A percentile compares a stretch with the other conserved stretches of the same genome.
Conservation (phyloP, 2,329 filamentous ascomycete genomes). For the Fusarium incarnatum region DNA sequence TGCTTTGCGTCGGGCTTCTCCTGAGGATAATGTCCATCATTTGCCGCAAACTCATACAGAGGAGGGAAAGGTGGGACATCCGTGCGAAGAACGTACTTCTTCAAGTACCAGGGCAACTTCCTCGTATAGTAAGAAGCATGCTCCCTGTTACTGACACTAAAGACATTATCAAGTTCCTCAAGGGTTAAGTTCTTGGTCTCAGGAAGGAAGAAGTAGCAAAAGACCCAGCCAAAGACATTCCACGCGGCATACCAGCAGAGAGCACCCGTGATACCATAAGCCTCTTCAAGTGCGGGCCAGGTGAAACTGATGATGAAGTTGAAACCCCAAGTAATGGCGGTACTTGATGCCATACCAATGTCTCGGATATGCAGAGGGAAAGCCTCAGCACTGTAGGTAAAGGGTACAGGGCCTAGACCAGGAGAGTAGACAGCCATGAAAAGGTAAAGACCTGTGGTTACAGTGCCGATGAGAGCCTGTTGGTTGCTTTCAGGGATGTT, state of each 20-base stretch:
- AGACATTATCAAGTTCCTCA: conserved; percentile 52
- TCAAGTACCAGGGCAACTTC: conserved; percentile 51
- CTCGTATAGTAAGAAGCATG: conserved; percentile 48
- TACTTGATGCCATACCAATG: conserved; percentile 64
- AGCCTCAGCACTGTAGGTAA: conserved; percentile 70
- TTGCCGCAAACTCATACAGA: conserved; percentile 48
- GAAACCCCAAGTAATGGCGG: conserved; percentile 56
- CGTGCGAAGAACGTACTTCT: conserved; percentile 46
- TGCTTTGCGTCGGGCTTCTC: conserved; percentile 31
- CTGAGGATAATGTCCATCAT: conserved; percentile 30
- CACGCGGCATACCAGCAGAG: conserved; percentile 56
- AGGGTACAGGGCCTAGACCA: conserved; percentile 68
- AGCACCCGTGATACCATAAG: conserved; percentile 50
- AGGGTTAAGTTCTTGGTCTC: conserved; percentile 53
- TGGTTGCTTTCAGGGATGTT: conserved; percentile 47
- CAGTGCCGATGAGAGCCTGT: conserved; percentile 47
- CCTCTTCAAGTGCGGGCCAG: conserved; percentile 45
- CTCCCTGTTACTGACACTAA: conserved; percentile 48
- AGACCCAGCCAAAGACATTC: conserved; percentile 51
- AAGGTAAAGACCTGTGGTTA: conserved; percentile 54
- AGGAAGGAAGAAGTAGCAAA: conserved; percentile 51
- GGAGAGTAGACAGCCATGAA: conserved; percentile 59
- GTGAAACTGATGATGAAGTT: conserved; percentile 54
- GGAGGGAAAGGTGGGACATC: conserved; percentile 49
- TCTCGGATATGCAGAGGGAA: conserved; percentile 68